Base-by-base conservation (phyloP, 75 land plant species). In the Picea sitchensis region DNA sequence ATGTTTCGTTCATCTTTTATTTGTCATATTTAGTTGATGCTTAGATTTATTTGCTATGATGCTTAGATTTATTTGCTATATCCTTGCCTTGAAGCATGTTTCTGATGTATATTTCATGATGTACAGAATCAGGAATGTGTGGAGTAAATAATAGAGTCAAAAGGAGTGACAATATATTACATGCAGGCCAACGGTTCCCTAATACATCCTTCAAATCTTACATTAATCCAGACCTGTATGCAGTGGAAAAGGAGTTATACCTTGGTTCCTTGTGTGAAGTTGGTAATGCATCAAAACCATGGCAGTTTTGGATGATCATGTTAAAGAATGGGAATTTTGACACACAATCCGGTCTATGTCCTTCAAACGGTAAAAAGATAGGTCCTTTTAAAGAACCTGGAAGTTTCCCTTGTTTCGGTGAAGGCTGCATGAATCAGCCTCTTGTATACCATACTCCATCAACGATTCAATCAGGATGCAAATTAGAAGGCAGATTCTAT, bases 231-330 rank as follows among this genome's bases (percentile, higher is more conserved):
- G 92, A 93, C 61, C 68, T 77, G 1, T 92, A 92, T 56, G 97
- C 94, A 0, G 92, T 86, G 1, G 76, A 82, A 69, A 94, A 94
- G 83, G 97, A 94, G 83, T 76, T 90, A 9, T 92, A 87, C 67
- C 77, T 94, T 60, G 97, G 93, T 17, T 63, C 80, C 5, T 77
- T 86, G 34, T 92, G 90, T 60, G 75, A 87, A 59, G 82, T 77
- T 7, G 23, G 65, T 3, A 82, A 59, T 71, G 14, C 14, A 51
- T n/a, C 59, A 14, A 30, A 81, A 0, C 90, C 89, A 41, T 92
- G 94, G 94, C 86, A 90, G 21, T 92, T 90, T 73, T 95, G 94
- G 93, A 94, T 90, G 92, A 64, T 92, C 30, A 94, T 92, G 97
- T 86, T 94, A 61, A 94, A 92, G 81, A 94, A 84, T 78, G 97